Base-by-base conservation (phyloP, 139 green algal species). In the Coelastrella sp. region DNA sequence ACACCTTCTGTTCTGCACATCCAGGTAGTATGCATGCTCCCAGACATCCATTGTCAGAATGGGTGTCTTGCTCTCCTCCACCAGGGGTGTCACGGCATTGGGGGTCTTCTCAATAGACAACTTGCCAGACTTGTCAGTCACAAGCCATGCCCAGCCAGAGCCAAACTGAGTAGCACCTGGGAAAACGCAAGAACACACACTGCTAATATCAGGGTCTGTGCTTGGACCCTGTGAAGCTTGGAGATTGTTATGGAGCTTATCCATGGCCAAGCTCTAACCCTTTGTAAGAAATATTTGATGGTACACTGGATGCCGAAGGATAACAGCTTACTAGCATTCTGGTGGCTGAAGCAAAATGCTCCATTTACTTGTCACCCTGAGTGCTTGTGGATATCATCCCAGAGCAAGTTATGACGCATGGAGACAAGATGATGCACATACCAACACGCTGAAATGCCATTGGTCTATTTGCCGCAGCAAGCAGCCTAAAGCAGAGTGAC, bases 101-200 rank as follows among this genome's bases (percentile, higher is more conserved):
- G 95, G 89, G 7, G 96, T 99, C 68, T 90, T 95, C n/a, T 91
- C 94, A 68, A 99, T 93, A 25, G 58, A 85, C 83, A 99, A 93
- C 17, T 91, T 92, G 91, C 95, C 96, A 84, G 95, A 96, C 19
- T 90, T 61, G 82, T 94, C 91, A 20, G 95, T 82, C 20, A 92
- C 91, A 56, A 98, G 92, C 97, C 97, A 99, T 0, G 96, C 97
- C 97, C 96, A 98, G 57, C 97, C 97, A 78, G 90, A 95, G 68
- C 97, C 97, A 91, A 98, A 98, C 87, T 95, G 92, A 4, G 58
- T 88, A 4, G 72, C 81, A 19, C 91, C 95, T 15, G 96, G 95
- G 78, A n/a, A 58, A 84, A 35, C 10, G 10, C 10, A 25, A 65
- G 24, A 87, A 60, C 60, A 70, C 5, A 11, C 15, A 22, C 65